Conservation (phyloP, 2,329 filamentous ascomycete genomes). For the Furcasterigmium furcatum region DNA sequence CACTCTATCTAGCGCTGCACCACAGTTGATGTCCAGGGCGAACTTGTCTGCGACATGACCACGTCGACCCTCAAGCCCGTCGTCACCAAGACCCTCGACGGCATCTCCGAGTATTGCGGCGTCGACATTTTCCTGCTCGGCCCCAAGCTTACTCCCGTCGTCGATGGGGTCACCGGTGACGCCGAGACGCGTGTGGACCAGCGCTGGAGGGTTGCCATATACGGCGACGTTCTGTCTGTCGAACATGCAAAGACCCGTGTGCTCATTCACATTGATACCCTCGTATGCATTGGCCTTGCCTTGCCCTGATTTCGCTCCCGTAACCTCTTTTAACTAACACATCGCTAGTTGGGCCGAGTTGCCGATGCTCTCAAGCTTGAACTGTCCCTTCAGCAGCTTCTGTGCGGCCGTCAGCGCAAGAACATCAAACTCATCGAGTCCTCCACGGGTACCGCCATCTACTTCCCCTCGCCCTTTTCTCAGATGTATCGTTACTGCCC, state of each 20-base stretch:
- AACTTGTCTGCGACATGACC: conserved; percentile 75
- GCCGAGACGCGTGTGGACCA: conserved; percentile 83
- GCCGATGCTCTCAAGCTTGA: conserved; percentile 83
- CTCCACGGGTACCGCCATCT: conserved; percentile 91
- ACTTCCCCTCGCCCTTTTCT: conserved; percentile 94
- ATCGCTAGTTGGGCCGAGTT: conserved; percentile 60
- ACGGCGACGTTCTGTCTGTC: conserved; percentile 89
- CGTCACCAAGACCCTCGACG: conserved; percentile 82
- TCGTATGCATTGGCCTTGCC: conserved; percentile 48
- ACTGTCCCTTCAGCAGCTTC: conserved; percentile 81
- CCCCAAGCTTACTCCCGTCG: conserved; percentile 79
- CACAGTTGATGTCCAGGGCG: conserved; percentile 88
- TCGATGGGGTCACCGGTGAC: conserved; percentile 71
- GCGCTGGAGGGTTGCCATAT: conserved; percentile 88
- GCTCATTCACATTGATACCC: conserved; percentile 94
- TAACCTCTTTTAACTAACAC: conserved; percentile 4
- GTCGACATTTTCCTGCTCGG: conserved; percentile 96
- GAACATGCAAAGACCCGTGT: conserved; percentile 97
- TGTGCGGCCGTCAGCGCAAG: conserved; percentile 90
- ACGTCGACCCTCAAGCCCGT: conserved; percentile 68
- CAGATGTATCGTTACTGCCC: conserved; percentile 89
- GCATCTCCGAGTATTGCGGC: conserved; percentile 82
- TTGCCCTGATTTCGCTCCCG: neutral
- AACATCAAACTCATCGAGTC: conserved; percentile 99
- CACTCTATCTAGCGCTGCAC: conserved; percentile 75